Evolutionary conservation across 2,329 filamentous ascomycete genomes (phyloP), one percentile per base, ranked within the genome.

Genomic region (Magnaporthiopsis incrustans): DNA sequence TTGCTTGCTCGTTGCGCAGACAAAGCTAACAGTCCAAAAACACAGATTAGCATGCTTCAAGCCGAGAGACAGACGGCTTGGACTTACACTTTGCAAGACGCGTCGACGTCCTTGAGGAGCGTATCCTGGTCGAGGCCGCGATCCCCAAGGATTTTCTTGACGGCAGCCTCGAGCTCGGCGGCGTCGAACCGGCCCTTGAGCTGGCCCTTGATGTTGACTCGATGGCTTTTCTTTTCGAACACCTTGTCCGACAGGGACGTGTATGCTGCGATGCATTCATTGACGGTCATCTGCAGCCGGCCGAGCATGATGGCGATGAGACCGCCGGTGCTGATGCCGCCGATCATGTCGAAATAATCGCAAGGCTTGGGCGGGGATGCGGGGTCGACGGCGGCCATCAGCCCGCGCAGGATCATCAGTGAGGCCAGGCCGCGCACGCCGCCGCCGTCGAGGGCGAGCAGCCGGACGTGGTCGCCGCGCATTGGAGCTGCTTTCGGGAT

Each of bases 261-360:
- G 66, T 79, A 80, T 1, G 72, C 73, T n/a, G 72, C 64, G 57
- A 78, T 77, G 66, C 75, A 78, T 27, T 78, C 73, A 32, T 74
- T 69, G 61, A 79, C 68, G 38, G 69, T 67, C 74, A 80, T 77
- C 57, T 73, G 67, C 7, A 81, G 70, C 3, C 75, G 72, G n/a
- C 77, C 76, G 10, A 80, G 73, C 74, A 81, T 78, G 30, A 80
- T 73, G 4, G 77, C 77, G 38, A 79, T 77, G 4, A 79, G 67
- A 0, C 73, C 71, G n/a, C 73, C 71, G 30, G 73, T 73, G 61
- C 68, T 71, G 10, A 72, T 75, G 6, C 74, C 73, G 18, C 71
- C 72, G 38, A 81, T 81, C 69, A 81, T 70, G 67, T 76, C 71
- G 62, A 77, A 77, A 44, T 69, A 68, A 4, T 75, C 71, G 65